Conservation (phyloP, 1,284 basidiomycete genomes). For the Cutaneotrichosporon daszewskae region DNA sequence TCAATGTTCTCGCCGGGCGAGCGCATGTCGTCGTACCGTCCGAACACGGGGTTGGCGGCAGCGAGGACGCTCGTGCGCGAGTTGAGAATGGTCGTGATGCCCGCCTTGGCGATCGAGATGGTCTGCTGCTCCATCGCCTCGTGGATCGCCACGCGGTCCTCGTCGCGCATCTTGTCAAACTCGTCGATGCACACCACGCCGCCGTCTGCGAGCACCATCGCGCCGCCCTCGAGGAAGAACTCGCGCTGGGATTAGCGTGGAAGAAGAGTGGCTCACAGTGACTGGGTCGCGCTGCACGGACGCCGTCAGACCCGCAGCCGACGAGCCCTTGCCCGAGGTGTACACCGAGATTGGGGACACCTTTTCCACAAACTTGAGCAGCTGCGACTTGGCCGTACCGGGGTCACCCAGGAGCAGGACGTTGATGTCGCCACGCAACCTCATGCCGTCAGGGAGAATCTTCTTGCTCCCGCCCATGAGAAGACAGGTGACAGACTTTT, state of each 20-base stretch:
- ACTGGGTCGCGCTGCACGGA: conserved; percentile 91
- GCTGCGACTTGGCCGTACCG: conserved; percentile 94
- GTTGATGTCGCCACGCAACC: conserved; percentile 95
- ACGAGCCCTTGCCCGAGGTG: conserved; percentile 95
- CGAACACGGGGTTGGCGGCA: conserved; percentile 98
- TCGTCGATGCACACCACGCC: conserved; percentile 99
- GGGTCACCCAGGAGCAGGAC: conserved; percentile 94
- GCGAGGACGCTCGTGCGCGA: conserved; percentile 93
- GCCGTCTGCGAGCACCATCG: conserved; percentile 98
- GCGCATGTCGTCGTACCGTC: conserved; percentile 94
- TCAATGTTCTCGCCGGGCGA: conserved; percentile 70
- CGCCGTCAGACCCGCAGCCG: conserved; percentile 95
- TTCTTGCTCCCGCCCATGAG: conserved; percentile 99
- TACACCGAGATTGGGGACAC: conserved; percentile 96
- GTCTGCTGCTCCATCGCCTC: conserved; percentile 99
- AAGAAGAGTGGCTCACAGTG: conserved; percentile 57
- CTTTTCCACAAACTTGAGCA: conserved; percentile 98
- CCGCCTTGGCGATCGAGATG: conserved; percentile 98
- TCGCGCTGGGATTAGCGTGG: conserved; percentile 61
- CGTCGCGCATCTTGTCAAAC: conserved; percentile 99
- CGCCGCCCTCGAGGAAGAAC: conserved; percentile 97
- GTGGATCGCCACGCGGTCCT: conserved; percentile 97
- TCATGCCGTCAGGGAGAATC: conserved; percentile 94
- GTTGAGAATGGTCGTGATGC: conserved; percentile 97
- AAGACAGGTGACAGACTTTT: conserved; percentile 92